A percentile compares a stretch with the other conserved stretches of the same genome.
Conservation (phyloP, 1,139 yeast genomes). For the Scheffersomyces stambukii region DNA sequence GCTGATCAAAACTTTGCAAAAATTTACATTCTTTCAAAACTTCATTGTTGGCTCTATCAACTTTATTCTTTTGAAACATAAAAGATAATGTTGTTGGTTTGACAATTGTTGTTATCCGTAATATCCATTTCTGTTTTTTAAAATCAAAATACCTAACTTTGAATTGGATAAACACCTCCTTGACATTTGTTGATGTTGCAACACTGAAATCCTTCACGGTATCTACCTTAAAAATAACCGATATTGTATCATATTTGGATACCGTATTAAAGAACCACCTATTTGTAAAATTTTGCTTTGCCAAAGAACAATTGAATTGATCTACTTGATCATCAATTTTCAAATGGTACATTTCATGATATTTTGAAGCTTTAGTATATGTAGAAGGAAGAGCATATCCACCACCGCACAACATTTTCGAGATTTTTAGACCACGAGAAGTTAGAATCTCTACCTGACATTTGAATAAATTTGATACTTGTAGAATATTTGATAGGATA, state of each 20-base stretch:
- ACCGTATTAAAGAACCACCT: conserved; percentile 29
- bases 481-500: conserved; percentile 5
- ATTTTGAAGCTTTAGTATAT: conserved; percentile 20
- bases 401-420: conserved; percentile 22
- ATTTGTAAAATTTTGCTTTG: conserved; percentile 32
- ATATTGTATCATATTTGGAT: conserved; percentile 18
- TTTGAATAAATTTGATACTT: conserved; percentile 1
- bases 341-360: conserved; percentile 19
- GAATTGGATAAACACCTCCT: conserved; percentile 28
- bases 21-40: conserved; percentile 25
- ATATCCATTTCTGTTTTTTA: conserved; percentile 15
- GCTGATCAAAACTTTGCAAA: conserved; percentile 28
- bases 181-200: conserved; percentile 14
- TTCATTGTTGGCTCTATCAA: conserved; percentile 15
- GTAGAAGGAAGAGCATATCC: conserved; percentile 35
- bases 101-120: conserved; percentile 26
- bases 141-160: conserved; percentile 27
- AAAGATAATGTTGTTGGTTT: conserved; percentile 28
- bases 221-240: conserved; percentile 31
- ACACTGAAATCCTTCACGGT: conserved; percentile 21
- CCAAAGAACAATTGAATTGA: conserved; percentile 27
- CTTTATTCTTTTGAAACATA: conserved; percentile 12
- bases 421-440: conserved; percentile 28
- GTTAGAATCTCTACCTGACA: conserved; percentile 25
- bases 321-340: conserved; percentile 34